Base-by-base conservation (phyloP, 257 asterid genomes). In the Rubia yunnanensis region DNA sequence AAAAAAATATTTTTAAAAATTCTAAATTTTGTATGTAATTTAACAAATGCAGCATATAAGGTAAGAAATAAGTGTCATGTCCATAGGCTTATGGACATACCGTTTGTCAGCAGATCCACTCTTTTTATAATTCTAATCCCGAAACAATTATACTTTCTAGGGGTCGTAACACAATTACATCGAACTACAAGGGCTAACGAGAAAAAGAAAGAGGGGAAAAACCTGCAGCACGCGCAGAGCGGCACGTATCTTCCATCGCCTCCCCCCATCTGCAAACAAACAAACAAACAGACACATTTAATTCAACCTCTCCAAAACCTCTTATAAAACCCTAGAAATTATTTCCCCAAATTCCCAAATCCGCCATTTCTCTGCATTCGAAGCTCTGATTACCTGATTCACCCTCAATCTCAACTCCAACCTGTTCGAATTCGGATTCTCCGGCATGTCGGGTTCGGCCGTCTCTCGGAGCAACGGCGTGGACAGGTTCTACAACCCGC, bases 401-500 rank as follows among this genome's bases (percentile, higher is more conserved):
- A 41, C 44, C 64, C n/a, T 15, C n/a, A 72, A 66, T 69, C 66
- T 13, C 38, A 11, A 27, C 0, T 20, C 7, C 5, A 17, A 10
- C 17, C 53, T 23, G 72, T 48, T 71, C 60, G 50, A 38, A 60
- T 62, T 53, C 14, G 31, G 28, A 56, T 64, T 72, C 18, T 39
- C 60, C 8, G 57, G 13, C 72, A 89, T 89, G 96, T 72, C 91
- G 0, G 83, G 91, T 74, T 74, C 85, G 50, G 74, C 89, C 67
- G 83, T 78, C 69, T 78, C 87, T 63, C 81, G 82, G 74, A 65
- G 85, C n/a, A 77, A 79, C 27, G 79, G 84, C 20, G 86, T 79
- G 0, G 88, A 87, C 57, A 68, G 94, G 75, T 85, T 78, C 63
- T 82, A 83, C 73, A 82, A 81, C 70, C 84, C 85, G 26, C 85